Conservation (phyloP, 1,284 basidiomycete species). For the Pascua sp. region DNA sequence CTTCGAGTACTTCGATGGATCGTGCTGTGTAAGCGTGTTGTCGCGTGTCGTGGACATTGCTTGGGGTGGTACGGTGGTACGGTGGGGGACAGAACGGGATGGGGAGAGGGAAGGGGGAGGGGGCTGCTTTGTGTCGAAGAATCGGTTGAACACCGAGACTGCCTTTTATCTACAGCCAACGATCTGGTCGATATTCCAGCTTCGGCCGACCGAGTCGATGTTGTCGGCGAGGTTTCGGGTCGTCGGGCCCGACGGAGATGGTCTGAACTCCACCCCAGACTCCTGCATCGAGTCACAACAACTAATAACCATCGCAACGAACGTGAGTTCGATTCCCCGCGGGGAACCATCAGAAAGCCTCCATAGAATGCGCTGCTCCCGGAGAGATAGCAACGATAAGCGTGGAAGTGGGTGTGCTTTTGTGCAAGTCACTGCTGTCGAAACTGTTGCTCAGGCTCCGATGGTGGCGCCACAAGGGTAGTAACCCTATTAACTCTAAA, state of each 20-base stretch:
- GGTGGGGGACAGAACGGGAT: neutral
- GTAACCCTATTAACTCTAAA: too few species aligned
- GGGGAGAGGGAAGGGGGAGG: neutral
- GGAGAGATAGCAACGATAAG: neutral
- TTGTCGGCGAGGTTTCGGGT: neutral
- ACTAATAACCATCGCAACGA: too few species aligned
- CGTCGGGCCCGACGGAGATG: constrained; percentile 1
- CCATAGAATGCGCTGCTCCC: too few species aligned
- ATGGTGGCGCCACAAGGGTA: too few species aligned
- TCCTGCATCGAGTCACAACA: too few species aligned
- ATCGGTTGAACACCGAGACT: neutral
- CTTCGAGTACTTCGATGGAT: constrained; percentile 42
- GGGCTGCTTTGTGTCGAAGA: neutral
- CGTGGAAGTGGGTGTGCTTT: neutral
- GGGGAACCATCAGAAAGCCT: too few species aligned
- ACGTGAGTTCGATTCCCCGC: too few species aligned
- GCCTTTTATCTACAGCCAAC: constrained; percentile 6
- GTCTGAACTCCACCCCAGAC: neutral
- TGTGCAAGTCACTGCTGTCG: too few species aligned
- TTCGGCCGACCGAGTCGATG: neutral
- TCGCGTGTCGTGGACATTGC: neutral
- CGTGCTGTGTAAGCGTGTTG: constrained; percentile 21
- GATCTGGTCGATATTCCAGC: neutral
- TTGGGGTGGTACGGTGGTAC: neutral
- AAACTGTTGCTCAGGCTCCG: too few species aligned